phyloP scores from a whole-genome alignment of 805 yeast species.

The Candida stauntonica region DNA sequence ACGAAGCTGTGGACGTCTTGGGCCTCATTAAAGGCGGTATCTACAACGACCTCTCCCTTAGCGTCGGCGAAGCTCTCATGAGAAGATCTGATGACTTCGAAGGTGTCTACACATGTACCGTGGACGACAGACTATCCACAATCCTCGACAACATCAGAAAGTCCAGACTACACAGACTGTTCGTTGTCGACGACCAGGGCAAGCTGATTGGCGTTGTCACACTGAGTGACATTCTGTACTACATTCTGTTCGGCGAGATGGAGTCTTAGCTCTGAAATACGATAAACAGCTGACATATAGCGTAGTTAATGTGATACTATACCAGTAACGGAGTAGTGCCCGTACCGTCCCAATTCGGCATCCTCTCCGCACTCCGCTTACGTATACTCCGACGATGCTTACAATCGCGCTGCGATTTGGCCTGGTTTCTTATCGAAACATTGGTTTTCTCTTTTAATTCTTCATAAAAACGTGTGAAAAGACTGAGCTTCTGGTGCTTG shows the following conservation, averaged over 20 bases:
- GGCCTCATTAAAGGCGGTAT: conserved; percentile 92
- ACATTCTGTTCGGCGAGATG: conserved; percentile 62
- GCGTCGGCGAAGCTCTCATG: conserved; percentile 94
- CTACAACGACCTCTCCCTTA: conserved; percentile 81
- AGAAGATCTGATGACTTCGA: conserved; percentile 94
- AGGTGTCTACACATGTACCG: conserved; percentile 95
- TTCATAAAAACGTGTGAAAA: too few relatives aligned
- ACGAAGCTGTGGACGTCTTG: conserved; percentile 93
- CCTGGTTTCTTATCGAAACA: too few relatives aligned
- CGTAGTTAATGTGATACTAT: too few relatives aligned
- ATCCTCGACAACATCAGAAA: conserved; percentile 91
- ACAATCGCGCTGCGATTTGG: too few relatives aligned
- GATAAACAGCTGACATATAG: too few relatives aligned
- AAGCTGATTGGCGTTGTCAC: conserved; percentile 80
- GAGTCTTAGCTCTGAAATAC: not conserved
- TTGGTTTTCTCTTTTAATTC: too few relatives aligned
- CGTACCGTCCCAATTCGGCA: too few relatives aligned
- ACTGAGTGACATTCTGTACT: conserved; percentile 83
- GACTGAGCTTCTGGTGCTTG: too few relatives aligned
- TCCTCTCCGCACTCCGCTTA: too few relatives aligned
- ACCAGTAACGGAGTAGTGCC: too few relatives aligned
- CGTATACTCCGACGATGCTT: too few relatives aligned
- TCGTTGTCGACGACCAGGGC: conserved; percentile 85
- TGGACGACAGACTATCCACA: conserved; percentile 78
- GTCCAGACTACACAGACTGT: conserved; percentile 84